Evolutionary conservation across 2,329 filamentous ascomycete species (phyloP), one percentile per base, ranked within the genome.

Genomic region (Paramyrothecium sp.): DNA sequence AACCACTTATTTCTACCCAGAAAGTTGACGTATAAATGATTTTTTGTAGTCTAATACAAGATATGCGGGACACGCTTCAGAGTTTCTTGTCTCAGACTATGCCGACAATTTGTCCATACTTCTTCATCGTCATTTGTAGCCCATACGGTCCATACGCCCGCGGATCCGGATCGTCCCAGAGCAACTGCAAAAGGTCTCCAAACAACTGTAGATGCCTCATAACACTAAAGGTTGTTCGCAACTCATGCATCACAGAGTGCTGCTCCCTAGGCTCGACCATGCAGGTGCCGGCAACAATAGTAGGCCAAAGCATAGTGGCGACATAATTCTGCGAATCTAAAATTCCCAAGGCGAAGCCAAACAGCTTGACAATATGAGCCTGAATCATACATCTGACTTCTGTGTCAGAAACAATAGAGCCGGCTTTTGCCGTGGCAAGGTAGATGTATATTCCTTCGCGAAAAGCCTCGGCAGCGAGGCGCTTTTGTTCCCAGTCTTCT

Each of bases 151-250:
- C 56, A 41, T 51, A 58, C n/a, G 56, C 56, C 21, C 47, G 22
- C 2, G 56, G 56, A 47, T 58, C 56, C n/a, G 56, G 52, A 23
- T 58, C 52, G n/a, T 58, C 34, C 52, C 53, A 58, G 17, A 58
- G 21, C 33, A 54, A 26, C 51, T 58, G 52, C 30, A 58, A 47
- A 3, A 52, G n/a, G 38, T 58, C 53, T 4, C n/a, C 34, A 13
- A 58, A 13, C 16, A 46, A 33, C 46, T 11, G 41, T 11, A 55
- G 16, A 22, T 58, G 56, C 5, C 17, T 20, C 56, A 51, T 58
- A 17, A 20, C 26, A n/a, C 20, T 30, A 22, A 46, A 41, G 10
- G 16, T 17, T 23, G 19, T 11, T 11, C 47, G 34, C 20, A 55
- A 16, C 47, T 16, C 44, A 1, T 49, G 17, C 3, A 50, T 11